Base-by-base conservation (phyloP, 495 filamentous ascomycete species). In the Penicillium arizonense region DNA sequence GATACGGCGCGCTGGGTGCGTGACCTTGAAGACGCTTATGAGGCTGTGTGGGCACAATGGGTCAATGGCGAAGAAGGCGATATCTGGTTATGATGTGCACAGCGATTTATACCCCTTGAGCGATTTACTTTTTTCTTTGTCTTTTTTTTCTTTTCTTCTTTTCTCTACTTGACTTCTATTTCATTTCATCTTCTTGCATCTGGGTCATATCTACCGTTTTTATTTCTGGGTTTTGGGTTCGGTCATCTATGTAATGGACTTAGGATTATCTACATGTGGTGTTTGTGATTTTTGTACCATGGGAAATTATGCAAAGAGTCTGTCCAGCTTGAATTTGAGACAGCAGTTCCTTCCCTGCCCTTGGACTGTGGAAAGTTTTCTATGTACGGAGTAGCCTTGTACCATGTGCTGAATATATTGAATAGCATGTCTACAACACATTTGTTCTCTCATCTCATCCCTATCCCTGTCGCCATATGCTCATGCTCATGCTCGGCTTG, bases 1-100 rank as follows among this genome's bases (percentile, higher is more conserved):
- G 88, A 99, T 70, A 99, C 94, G 20, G 77, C 75, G 56, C 81
- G 95, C 54, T 99, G 94, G 94, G 94, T 99, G 37, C 75, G 78
- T 35, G 92, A 97, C 76, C 66, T 99, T 51, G 94, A 99, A 74
- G 78, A 82, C 52, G 91, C 91, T 16, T 97, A 97, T 64, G 84
- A 87, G 52, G 81, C 85, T 62, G 91, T 91, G 9, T 99, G 94
- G 94, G 77, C 79, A 56, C 78, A 82, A 61, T 97, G 91, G 91
- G 95, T 90, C 30, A 78, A 75, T 30, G 91, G 89, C 30, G 86
- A 89, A 74, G 88, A 91, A 30, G 91, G 94, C 41, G 94, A 99
- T 79, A 94, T 99, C 53, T 93, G 80, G 81, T 72, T 78, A 72
- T 77, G 71, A 75, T 70, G 56, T 63, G 58, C 62, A 63, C 67